These are phyloP conservation scores for Irpex rosettiformis DNA, from an alignment of 1,284 basidiomycete genomes.

Conservation along the genomic window DNA sequence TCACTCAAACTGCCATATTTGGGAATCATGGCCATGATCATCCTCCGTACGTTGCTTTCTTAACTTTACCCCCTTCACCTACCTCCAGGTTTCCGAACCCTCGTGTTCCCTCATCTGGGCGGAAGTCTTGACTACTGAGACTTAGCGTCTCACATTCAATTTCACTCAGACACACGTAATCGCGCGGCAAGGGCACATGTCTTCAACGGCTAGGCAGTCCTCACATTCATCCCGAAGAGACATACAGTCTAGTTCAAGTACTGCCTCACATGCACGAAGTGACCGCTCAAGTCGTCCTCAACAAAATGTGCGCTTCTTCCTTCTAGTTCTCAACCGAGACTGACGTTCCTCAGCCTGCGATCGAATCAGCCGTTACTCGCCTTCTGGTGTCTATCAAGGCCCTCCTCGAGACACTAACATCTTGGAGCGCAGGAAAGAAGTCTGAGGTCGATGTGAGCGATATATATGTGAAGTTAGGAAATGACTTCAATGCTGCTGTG, in stretches of 20 bases:
- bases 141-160: too few relatives aligned
- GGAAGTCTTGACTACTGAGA: too few relatives aligned
- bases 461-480: slow-evolving; percentile 94
- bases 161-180: neutral
- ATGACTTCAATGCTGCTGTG: slow-evolving; percentile 95
- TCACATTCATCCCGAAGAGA: slow-evolving; percentile 15
- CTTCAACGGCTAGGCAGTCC: slow-evolving; percentile 10
- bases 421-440: slow-evolving; percentile 80
- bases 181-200: neutral
- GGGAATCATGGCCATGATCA: neutral
- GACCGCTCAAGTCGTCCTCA: slow-evolving; percentile 18
- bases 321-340: slow-evolving; percentile 2
- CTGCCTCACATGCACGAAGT: slow-evolving; percentile 4
- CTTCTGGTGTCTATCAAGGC: slow-evolving; percentile 94
- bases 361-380: slow-evolving; percentile 91
- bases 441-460: slow-evolving; percentile 89
- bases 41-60: neutral
- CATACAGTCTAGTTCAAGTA: slow-evolving; percentile 13
- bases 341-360: slow-evolving; percentile 49
- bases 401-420: slow-evolving; percentile 86
- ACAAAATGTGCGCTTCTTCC: slow-evolving; percentile 13
- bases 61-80: neutral
- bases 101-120: too few relatives aligned
- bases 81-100: neutral
- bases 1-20: neutral